Evolutionary conservation across 1,139 yeast species (phyloP).

Genomic region (Suhomyces wounanorum): DNA sequence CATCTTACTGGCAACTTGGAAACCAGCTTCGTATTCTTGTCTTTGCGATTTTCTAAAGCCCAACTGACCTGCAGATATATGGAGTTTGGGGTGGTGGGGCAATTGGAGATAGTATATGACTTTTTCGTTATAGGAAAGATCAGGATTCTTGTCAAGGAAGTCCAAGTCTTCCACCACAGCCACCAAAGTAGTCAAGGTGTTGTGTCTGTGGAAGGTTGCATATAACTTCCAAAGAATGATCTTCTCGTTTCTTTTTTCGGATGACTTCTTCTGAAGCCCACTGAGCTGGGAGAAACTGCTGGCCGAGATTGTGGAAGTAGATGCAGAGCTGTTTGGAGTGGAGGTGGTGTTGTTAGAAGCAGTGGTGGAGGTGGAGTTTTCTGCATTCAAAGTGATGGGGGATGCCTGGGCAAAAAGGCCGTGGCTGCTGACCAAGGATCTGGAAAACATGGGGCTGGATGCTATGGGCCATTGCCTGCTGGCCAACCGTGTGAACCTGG

Average conservation of each 20-base stretch:
- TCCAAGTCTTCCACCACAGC: conserved; percentile 69
- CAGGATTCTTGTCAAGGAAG: conserved; percentile 57
- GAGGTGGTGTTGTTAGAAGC: conserved; percentile 5
- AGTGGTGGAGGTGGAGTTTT: conserved; percentile 2
- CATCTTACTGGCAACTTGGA: conserved; percentile 76
- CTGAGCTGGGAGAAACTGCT: conserved; percentile 13
- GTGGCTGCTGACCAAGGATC: conserved; percentile 8
- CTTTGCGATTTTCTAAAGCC: conserved; percentile 80
- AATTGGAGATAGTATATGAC: conserved; percentile 77
- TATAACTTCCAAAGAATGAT: conserved; percentile 68
- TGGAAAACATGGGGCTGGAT: not conserved
- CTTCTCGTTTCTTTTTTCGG: conserved; percentile 27
- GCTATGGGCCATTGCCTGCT: conserved; percentile 9
- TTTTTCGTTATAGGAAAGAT: conserved; percentile 67
- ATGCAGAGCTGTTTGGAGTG: conserved; percentile 1
- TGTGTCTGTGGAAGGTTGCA: conserved; percentile 77
- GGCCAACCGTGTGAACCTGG: conserved; percentile 15
- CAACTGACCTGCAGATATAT: conserved; percentile 69
- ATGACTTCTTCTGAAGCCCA: conserved; percentile 8
- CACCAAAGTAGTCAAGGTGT: conserved; percentile 76
- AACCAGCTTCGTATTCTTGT: conserved; percentile 94
- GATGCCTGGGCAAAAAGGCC: conserved; percentile 12
- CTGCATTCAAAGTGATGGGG: conserved; percentile 12
- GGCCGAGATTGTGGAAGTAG: not conserved
- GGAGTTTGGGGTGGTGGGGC: conserved; percentile 72